These are phyloP conservation scores for Exophiala calicioides DNA, from an alignment of 2,329 filamentous ascomycete species.

Conservation along the genomic window DNA sequence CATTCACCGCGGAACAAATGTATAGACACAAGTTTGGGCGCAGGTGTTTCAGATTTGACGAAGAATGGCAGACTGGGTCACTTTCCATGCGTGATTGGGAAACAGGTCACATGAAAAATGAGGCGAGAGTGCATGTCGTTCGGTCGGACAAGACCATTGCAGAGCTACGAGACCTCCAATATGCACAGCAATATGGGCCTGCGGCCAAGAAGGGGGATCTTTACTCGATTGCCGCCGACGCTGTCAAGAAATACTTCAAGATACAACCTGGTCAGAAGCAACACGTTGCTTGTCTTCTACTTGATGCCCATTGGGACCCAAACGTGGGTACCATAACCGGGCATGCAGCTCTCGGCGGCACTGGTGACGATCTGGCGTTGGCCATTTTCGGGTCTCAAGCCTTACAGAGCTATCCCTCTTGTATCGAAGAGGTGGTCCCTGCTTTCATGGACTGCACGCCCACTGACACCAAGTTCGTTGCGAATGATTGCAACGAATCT, in stretches of 20 bases:
- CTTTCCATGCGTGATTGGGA: conserved; percentile 73
- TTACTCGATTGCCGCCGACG: conserved; percentile 74
- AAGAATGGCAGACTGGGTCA: conserved; percentile 88
- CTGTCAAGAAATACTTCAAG: conserved; percentile 75
- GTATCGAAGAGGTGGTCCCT: conserved; percentile 84
- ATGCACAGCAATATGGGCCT: conserved; percentile 73
- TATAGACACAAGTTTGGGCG: conserved; percentile 82
- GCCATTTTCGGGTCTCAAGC: conserved; percentile 92
- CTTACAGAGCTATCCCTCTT: conserved; percentile 85
- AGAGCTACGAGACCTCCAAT: conserved; percentile 75
- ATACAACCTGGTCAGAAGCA: conserved; percentile 75
- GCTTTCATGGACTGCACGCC: conserved; percentile 88
- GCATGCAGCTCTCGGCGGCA: conserved; percentile 77
- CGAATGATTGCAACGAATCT: conserved; percentile 82
- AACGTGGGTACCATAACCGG: conserved; percentile 68
- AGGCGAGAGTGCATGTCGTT: conserved; percentile 86
- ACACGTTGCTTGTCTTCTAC: conserved; percentile 81
- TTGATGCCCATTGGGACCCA: conserved; percentile 88
- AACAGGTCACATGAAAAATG: conserved; percentile 75
- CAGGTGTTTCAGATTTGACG: conserved; percentile 85
- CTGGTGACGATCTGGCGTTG: conserved; percentile 71
- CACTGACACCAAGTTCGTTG: conserved; percentile 76
- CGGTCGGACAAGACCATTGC: conserved; percentile 79
- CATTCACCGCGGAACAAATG: conserved; percentile 97
- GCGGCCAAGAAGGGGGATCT: conserved; percentile 72